Evolutionary conservation across 2,329 filamentous ascomycete species (phyloP), one percentile per base, ranked within the genome.

Genomic region (Chalara sp.): DNA sequence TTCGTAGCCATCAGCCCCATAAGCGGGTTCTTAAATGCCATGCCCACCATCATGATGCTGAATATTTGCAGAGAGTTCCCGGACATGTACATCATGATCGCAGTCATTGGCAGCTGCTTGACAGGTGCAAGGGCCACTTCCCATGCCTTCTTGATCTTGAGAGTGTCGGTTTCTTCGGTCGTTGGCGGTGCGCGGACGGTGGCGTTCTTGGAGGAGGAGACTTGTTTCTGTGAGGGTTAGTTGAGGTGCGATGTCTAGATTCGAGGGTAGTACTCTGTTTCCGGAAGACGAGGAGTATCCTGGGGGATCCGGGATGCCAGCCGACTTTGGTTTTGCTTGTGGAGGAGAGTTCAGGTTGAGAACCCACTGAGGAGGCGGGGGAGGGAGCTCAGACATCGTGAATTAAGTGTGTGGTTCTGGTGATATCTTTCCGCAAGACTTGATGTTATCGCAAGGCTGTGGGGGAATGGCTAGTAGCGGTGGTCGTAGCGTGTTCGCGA

Each of bases 41-140:
- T 97, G 64, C 92, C 91, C 13, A 97, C 92, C 91, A 97, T 99
- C 89, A 97, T 97, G 71, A 99, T 97, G 71, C 87, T 95, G 76
- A 99, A 99, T 59, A 99, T 97, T 68, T 99, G 93, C 44, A 99
- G 81, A 55, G 89, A 90, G 73, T 97, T 99, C 64, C 93, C 93
- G 32, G 92, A 95, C 93, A 99, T 99, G 79, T 99, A 99, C 90
- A 97, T 97, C 84, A 96, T 96, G 68, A 99, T 92, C 56, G 86
- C 91, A 51, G 95, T 97, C 93, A 99, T 99, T 52, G 93, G 93
- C 44, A 99, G 77, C 67, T 86, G 84, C 75, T 99, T 99, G 56
- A 93, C 86, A 1, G 93, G 93, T 2, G 86, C 92, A 45, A 99
- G 81, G 41, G 93, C 92, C 43, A 99, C 81, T 70, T 99, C 93